Percentiles rank a stretch among this genome's conserved stretches.
Evolutionary conservation across 345 rosid genomes (phyloP).

Genomic region (Rhodamnia rubescens): DNA sequence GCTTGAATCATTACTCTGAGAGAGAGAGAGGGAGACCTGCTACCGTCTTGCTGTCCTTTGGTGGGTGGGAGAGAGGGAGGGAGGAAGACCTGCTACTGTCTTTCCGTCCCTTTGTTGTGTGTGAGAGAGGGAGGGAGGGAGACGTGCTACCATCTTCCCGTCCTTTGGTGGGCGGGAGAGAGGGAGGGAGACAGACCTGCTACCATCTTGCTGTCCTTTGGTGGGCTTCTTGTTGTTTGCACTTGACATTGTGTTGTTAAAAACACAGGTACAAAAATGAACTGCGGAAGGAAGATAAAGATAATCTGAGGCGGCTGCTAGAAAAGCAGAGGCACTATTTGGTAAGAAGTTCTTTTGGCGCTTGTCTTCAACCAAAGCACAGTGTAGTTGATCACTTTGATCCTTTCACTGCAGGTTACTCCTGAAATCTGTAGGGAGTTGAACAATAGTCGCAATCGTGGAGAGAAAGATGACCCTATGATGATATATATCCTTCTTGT

Average conservation of each 20-base stretch:
- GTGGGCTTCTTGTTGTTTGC: no score
- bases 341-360: conserved; percentile 29
- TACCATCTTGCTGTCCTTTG: no score
- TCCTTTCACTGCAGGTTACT: conserved; percentile 43
- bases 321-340: conserved; percentile 60
- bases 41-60: no score
- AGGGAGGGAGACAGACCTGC: no score
- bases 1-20: no score
- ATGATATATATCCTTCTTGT: conserved; percentile 59
- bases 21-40: no score
- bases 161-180: no score
- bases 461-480: conserved; percentile 82
- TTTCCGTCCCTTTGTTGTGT: neutral
- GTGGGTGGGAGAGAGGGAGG: neutral
- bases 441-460: conserved; percentile 65
- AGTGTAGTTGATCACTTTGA: neutral
- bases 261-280: conserved; percentile 70
- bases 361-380: neutral
- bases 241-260: neutral
- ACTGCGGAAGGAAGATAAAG: conserved; percentile 71
- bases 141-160: neutral
- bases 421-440: conserved; percentile 79
- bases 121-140: neutral
- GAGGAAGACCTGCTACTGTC: neutral
- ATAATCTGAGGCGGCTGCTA: conserved; percentile 48